A percentile compares a stretch with the other conserved stretches of the same genome.
Conservation (phyloP, 2,329 filamentous ascomycete genomes). For the Colletotrichum sp. region DNA sequence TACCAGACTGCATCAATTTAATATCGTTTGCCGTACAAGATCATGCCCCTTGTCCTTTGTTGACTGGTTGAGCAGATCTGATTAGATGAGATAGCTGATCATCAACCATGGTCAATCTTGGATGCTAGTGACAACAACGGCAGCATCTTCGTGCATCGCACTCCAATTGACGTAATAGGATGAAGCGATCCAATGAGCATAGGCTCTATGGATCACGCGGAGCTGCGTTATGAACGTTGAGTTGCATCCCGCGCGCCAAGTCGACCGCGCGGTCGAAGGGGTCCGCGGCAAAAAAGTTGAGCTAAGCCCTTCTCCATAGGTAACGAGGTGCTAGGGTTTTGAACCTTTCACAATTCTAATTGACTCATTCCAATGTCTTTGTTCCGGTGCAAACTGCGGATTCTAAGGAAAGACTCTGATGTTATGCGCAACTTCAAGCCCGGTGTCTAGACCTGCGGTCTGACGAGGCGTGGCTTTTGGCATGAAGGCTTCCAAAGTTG, state of each 20-base stretch:
- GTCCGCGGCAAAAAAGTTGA: background rate
- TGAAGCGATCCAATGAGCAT: accelerated
- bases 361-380: accelerated
- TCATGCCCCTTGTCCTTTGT: background rate
- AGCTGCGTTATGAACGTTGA: background rate
- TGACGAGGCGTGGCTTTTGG: background rate
- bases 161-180: background rate
- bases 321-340: background rate
- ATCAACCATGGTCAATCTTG: background rate
- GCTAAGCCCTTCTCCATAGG: background rate
- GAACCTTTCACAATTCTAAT: background rate
- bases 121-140: no score
- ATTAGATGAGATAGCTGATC: background rate
- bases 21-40: background rate
- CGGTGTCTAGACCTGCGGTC: background rate
- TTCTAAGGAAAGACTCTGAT: background rate
- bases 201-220: background rate
- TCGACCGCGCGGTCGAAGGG: background rate
- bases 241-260: background rate
- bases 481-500: background rate
- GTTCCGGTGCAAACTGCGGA: accelerated
- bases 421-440: background rate
- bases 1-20: background rate
- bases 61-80: background rate
- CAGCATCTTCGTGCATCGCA: no score